A percentile compares a stretch with the other conserved stretches of the same genome.
Conservation (phyloP, 768 basidiomycete species). For the Pleurotus salmoneostramineus region DNA sequence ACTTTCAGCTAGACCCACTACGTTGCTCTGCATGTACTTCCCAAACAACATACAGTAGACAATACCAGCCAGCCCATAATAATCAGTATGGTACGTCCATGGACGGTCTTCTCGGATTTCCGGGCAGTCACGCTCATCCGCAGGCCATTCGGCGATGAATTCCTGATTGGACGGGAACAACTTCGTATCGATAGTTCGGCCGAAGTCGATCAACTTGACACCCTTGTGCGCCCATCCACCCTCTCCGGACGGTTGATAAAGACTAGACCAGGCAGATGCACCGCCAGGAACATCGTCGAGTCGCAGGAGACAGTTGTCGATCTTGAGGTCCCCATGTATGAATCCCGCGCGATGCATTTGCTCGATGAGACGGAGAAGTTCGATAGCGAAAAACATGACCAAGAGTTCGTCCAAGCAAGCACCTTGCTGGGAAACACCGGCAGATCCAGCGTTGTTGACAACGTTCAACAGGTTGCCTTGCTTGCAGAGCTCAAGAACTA, state of each 20-base stretch:
- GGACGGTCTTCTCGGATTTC: slow-evolving; percentile 80
- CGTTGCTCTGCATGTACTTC: slow-evolving; percentile 83
- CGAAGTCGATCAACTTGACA: slow-evolving; percentile 93
- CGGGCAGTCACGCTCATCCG: slow-evolving; percentile 88
- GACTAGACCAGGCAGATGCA: slow-evolving; percentile 61
- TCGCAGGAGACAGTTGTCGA: slow-evolving; percentile 96
- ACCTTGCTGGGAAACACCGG: slow-evolving; percentile 76
- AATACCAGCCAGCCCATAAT: slow-evolving; percentile 92
- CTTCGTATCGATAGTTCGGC: slow-evolving; percentile 85
- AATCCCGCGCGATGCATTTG: slow-evolving; percentile 79
- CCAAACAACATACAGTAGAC: slow-evolving; percentile 96
- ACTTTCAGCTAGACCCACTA: slow-evolving; percentile 34
- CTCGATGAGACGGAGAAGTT: slow-evolving; percentile 80
- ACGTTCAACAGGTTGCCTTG: slow-evolving; percentile 92
- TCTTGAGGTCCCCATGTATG: slow-evolving; percentile 98
- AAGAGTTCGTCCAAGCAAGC: slow-evolving; percentile 89
- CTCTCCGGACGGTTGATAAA: slow-evolving; percentile 76
- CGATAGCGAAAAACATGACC: slow-evolving; percentile 93
- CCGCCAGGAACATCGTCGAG: slow-evolving; percentile 80
- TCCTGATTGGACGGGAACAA: slow-evolving; percentile 77
- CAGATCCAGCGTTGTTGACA: slow-evolving; percentile 77
- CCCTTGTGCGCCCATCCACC: slow-evolving; percentile 89
- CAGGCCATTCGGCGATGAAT: slow-evolving; percentile 84
- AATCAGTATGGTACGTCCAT: slow-evolving; percentile 97
- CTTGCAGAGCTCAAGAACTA: slow-evolving; percentile 82